phyloP scores from a whole-genome alignment of 805 yeast genomes.

The Sugiyamaella marilandica region DNA sequence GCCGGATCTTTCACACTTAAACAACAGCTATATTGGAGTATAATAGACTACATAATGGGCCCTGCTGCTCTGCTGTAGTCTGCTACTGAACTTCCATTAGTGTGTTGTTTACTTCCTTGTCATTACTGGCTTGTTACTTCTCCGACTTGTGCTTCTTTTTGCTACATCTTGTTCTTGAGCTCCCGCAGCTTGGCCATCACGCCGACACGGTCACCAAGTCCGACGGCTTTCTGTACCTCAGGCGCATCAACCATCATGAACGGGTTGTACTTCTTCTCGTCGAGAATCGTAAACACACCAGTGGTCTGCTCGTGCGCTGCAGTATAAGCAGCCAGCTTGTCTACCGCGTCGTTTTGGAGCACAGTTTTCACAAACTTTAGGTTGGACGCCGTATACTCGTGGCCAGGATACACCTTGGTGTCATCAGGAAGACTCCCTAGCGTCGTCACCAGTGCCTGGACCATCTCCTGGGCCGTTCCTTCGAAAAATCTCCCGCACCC shows the following conservation, averaged over 20 bases:
- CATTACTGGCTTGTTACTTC: not conserved
- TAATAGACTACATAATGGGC: too few relatives aligned
- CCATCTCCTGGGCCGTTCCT: slow-evolving; percentile 82
- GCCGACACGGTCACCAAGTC: slow-evolving; percentile 44
- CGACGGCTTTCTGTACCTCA: slow-evolving; percentile 54
- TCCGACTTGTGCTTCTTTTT: not conserved
- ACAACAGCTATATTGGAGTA: too few relatives aligned
- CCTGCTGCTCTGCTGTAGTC: too few relatives aligned
- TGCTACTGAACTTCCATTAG: too few relatives aligned
- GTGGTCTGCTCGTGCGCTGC: slow-evolving; percentile 65
- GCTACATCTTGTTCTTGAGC: slow-evolving; percentile 60
- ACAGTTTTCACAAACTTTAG: slow-evolving; percentile 70
- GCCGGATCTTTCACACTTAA: too few relatives aligned
- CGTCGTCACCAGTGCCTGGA: slow-evolving; percentile 52
- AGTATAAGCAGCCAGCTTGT: slow-evolving; percentile 48
- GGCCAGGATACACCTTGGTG: slow-evolving; percentile 86
- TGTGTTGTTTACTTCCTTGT: too few relatives aligned
- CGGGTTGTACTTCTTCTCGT: slow-evolving; percentile 81
- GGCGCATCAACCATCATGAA: slow-evolving; percentile 77
- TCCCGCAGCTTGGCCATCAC: slow-evolving; percentile 72
- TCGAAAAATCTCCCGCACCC: slow-evolving; percentile 98
- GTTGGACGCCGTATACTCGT: slow-evolving; percentile 86
- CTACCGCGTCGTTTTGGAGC: slow-evolving; percentile 48
- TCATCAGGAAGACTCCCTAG: slow-evolving; percentile 60
- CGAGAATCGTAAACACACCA: slow-evolving; percentile 77